Evolutionary conservation across 2,329 filamentous ascomycete species (phyloP), one percentile per base, ranked within the genome.

Genomic region (Arthrobotrys megalospora): DNA sequence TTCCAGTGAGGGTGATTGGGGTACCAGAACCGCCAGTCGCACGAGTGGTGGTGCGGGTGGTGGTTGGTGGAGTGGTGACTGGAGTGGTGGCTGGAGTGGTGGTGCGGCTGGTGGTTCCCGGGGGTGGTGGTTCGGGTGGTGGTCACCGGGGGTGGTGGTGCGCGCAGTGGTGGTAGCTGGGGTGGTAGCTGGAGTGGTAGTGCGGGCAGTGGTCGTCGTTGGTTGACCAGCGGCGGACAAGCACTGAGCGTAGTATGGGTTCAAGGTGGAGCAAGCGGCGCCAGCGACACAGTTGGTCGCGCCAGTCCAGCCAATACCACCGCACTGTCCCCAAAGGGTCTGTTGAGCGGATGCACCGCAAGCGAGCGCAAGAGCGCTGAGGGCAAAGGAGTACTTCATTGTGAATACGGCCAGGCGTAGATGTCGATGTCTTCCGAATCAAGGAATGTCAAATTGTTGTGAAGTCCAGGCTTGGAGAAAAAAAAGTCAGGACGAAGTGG

Each of bases 1-100:
- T 89, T n/a, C 80, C 80, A 6, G 76, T 79, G 70, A 80, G 65
- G 43, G 80, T 80, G 47, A 82, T 14, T 69, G 81, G 24, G 34
- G 8, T 55, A 19, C 66, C 67, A 24, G 28, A 6, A 34, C 53
- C 55, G n/a, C 60, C 63, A 24, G 21, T 47, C n/a, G 36, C 63
- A 41, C 32, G 14, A 8, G 67, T 67, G 32, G 67, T 78, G 45
- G 60, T 65, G 32, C 28, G 64, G 21, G 63, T 70, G 34, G 63
- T 79, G 34, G 76, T 66, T 11, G 55, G 52, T 52, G 53, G 36
- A 1, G 66, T 47, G 43, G 55, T 34, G 16, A 36, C 41, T 34
- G 63, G 63, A 7, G 71, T 52, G 24, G 45, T 62, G 12, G 64
- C 64, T 24, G 58, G 58, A 60, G 53, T 70, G 36, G 36, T 48